These are phyloP conservation scores for Hondaea fermentalgiana DNA, from an alignment of 108 stramenopile species.

Conservation along the genomic window DNA sequence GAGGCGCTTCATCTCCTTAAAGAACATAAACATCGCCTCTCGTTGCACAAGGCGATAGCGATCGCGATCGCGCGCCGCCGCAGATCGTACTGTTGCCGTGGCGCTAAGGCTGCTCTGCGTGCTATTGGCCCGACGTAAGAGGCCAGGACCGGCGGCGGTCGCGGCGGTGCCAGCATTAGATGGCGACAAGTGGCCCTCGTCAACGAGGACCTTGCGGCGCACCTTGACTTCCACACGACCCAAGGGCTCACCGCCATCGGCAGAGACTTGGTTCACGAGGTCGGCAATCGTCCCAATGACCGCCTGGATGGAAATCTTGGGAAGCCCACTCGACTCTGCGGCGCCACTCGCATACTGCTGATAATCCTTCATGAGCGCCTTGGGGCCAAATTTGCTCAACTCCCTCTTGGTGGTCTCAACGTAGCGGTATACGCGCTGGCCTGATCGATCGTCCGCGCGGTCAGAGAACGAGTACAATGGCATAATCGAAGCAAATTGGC, in stretches of 20 bases:
- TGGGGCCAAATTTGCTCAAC: neutral
- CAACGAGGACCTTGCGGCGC: neutral
- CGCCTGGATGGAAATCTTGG: neutral
- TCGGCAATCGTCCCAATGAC: neutral
- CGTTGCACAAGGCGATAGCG: neutral
- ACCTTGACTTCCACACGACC: neutral
- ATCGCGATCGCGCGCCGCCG: neutral
- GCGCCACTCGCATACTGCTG: neutral
- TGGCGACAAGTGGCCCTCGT: neutral
- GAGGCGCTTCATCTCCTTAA: constrained; percentile 4
- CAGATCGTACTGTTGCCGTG: neutral
- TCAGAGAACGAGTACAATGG: neutral
- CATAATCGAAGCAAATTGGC: neutral
- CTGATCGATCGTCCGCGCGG: neutral
- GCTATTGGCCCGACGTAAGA: neutral
- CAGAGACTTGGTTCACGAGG: neutral
- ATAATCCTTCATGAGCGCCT: neutral
- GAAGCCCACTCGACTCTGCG: neutral
- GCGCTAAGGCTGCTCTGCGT: neutral
- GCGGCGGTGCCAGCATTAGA: neutral
- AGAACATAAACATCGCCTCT: neutral
- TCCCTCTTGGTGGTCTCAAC: neutral
- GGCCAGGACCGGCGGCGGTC: neutral
- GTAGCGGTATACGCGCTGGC: neutral
- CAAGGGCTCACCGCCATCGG: neutral